Percentiles rank a stretch among this genome's conserved stretches.
These are phyloP conservation scores for Blastobotrys attinorum DNA, from an alignment of 805 yeast genomes.

Conservation along the genomic window DNA sequence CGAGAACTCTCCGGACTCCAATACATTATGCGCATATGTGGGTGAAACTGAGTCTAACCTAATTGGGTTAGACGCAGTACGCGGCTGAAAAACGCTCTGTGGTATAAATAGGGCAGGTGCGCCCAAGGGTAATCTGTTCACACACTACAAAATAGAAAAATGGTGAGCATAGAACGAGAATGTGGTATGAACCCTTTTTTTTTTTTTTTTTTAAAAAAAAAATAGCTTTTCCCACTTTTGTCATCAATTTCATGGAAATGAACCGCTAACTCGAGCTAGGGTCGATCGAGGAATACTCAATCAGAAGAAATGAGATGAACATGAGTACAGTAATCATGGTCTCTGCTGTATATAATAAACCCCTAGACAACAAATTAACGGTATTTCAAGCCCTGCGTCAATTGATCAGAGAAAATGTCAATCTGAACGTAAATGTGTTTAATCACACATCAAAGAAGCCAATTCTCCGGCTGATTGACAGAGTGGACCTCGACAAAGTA, in stretches of 20 bases:
- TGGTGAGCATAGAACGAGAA: background rate
- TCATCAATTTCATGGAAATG: background rate
- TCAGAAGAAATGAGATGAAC: slow-evolving; percentile 6
- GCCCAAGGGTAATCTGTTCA: too few species aligned
- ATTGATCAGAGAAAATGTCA: slow-evolving; percentile 7
- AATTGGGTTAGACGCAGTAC: too few species aligned
- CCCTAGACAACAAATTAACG: slow-evolving; percentile 1
- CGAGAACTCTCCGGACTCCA: too few species aligned
- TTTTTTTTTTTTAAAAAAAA: too few species aligned
- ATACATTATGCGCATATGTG: too few species aligned
- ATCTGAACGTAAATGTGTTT: slow-evolving; percentile 7
- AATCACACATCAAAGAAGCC: background rate
- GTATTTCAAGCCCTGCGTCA: slow-evolving; percentile 10
- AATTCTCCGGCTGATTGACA: slow-evolving; percentile 1
- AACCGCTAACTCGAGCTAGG: background rate
- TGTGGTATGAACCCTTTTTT: background rate
- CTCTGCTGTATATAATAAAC: slow-evolving; percentile 9
- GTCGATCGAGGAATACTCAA: slow-evolving; percentile 13
- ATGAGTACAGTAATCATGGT: slow-evolving; percentile 13
- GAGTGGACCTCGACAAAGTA: slow-evolving; percentile 11
- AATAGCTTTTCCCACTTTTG: too few species aligned
- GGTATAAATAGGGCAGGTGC: too few species aligned
- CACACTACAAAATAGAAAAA: too few species aligned
- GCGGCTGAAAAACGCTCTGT: too few species aligned
- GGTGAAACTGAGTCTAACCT: too few species aligned